Percentiles rank a stretch among this genome's conserved stretches.
phyloP scores from a whole-genome alignment of 805 yeast species.

The Lipomyces chichibuensis region DNA sequence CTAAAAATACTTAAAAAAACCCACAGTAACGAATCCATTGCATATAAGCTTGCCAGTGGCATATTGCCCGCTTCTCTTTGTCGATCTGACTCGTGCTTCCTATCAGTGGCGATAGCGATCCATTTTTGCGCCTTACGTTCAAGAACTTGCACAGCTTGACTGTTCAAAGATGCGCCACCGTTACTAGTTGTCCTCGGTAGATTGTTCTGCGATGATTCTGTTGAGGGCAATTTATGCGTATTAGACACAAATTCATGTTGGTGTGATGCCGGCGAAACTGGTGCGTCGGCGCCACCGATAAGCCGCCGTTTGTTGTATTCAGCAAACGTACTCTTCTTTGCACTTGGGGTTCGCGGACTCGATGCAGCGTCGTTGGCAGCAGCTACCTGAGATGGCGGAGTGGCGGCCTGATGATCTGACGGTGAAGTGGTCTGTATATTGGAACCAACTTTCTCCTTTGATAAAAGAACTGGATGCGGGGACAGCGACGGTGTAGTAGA shows the following conservation, averaged over 20 bases:
- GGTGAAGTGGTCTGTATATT: not conserved
- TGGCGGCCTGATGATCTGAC: not conserved
- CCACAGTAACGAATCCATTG: constrained; percentile 47
- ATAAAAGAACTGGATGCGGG: not conserved
- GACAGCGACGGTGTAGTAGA: not conserved
- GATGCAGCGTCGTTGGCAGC: constrained; percentile 5
- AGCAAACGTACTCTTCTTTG: constrained; percentile 26
- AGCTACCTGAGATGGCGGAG: constrained; percentile 11
- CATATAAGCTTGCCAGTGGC: constrained; percentile 43
- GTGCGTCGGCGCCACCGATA: constrained; percentile 4
- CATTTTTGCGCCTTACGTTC: constrained; percentile 40
- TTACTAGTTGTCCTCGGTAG: constrained; percentile 35
- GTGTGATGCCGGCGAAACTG: not conserved
- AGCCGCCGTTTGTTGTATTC: constrained; percentile 19
- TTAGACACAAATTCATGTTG: not conserved
- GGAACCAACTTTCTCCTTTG: constrained; percentile 11
- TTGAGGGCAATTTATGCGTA: constrained; percentile 8
- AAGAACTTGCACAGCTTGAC: constrained; percentile 33
- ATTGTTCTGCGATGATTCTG: constrained; percentile 22
- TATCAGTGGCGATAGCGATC: constrained; percentile 46
- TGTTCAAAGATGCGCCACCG: constrained; percentile 35
- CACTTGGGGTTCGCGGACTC: constrained; percentile 25
- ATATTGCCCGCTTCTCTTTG: constrained; percentile 40
- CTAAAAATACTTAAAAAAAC: not conserved
- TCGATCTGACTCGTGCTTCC: constrained; percentile 49